Base-by-base conservation (phyloP, 352 stramenopile species). In the Peronospora farinosa region DNA sequence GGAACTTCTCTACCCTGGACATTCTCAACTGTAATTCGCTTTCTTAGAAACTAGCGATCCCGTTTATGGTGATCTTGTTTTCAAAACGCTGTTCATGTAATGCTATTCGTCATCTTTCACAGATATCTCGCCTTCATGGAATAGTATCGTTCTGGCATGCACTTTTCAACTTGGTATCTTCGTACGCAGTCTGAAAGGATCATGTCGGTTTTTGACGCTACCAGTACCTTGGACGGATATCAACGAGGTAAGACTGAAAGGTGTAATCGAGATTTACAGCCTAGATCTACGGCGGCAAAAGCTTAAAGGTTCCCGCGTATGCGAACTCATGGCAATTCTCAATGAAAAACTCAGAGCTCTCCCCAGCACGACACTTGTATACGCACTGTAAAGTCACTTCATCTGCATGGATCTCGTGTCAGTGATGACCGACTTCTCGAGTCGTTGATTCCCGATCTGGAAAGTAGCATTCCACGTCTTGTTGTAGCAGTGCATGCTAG, bases 251-350 rank as follows among this genome's bases (percentile, higher is more conserved):
- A 38, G 38, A 21, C 35, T 42, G 12, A 37, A 44, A 52, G 46
- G 36, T 11, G 23, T 52, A 2, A 9, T 45, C 7, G 46, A 52
- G 10, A 13, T 52, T 30, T 9, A 44, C 9, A 11, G 1, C 3
- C 17, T 5, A 1, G 32, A 56, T 11, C 33, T 56, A 27, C 13
- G 11, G 10, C 19, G 19, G 19, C 19, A 21, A 3, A 21, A 21
- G 19, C 1, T 21, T 21, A 17, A 12, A 2, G 30, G 17, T 10
- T 9, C 30, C 2, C 38, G 19, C n/a, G 48, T 55, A 10, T 3
- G 47, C 10, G 47, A 54, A 11, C 19, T 54, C 17, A 35, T 54
- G 6, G 8, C 2, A 2, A 40, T 49, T 40, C 5, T 49, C 1
- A 40, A 49, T 13, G 7, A 4, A 11, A 49, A 49, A 17, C 7